A percentile compares a stretch with the other conserved stretches of the same genome.
Conservation (phyloP, 176 grass and related monocot genomes). For the Lolium multiflorum region DNA sequence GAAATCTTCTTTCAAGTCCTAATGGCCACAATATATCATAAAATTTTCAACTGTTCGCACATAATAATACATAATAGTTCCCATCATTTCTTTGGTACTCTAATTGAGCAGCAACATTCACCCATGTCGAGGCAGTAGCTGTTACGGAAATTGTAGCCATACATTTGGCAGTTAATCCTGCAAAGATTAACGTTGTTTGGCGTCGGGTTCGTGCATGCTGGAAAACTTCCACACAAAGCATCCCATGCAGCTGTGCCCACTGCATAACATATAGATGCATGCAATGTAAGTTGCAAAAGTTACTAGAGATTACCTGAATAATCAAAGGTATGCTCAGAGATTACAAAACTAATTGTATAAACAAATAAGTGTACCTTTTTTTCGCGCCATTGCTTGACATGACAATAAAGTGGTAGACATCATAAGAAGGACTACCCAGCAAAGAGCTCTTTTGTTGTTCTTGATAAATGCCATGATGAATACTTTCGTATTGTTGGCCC, state of each 20-base stretch:
- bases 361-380: background rate
- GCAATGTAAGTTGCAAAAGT: background rate
- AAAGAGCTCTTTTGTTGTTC: background rate
- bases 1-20: too few relatives aligned
- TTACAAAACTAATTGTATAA: background rate
- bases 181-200: too few relatives aligned
- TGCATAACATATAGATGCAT: background rate
- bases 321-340: background rate
- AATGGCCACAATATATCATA: too few relatives aligned
- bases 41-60: too few relatives aligned
- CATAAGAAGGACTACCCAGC: background rate
- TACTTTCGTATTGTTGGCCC: background rate
- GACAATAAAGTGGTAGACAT: background rate
- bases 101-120: background rate
- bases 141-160: too few relatives aligned
- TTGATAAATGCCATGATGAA: background rate
- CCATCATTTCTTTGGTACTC: too few relatives aligned
- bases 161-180: too few relatives aligned
- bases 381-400: background rate
- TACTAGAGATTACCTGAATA: background rate
- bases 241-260: background rate
- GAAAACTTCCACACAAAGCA: background rate
- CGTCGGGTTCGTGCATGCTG: too few relatives aligned
- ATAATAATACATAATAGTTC: too few relatives aligned
- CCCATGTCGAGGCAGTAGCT: too few relatives aligned